Evolutionary conservation across 108 stramenopile genomes (phyloP).

Genomic region (Nitzschia sp.): DNA sequence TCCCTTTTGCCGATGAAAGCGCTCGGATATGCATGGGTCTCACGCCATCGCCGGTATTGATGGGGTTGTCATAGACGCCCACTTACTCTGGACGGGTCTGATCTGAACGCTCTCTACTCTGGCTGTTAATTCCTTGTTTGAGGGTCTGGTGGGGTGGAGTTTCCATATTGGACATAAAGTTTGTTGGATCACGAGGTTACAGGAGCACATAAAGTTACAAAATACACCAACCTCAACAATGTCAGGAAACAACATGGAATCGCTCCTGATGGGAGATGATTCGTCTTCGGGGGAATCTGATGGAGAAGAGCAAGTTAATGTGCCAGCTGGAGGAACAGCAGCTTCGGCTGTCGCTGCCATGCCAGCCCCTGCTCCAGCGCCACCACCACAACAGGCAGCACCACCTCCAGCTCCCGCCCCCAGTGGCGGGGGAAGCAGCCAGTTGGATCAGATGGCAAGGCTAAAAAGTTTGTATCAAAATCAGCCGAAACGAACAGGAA

Average conservation of each 20-base stretch:
- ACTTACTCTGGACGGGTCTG: too few relatives aligned
- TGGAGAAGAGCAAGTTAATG: slow-evolving; percentile 27
- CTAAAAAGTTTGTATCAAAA: slow-evolving; percentile 35
- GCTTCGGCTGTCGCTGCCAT: slow-evolving; percentile 18
- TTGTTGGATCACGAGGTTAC: too few relatives aligned
- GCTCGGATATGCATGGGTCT: too few relatives aligned
- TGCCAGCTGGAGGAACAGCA: slow-evolving; percentile 9
- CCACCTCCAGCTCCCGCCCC: slow-evolving; percentile 22
- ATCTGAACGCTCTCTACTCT: too few relatives aligned
- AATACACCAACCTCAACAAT: too few relatives aligned
- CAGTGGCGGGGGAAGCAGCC: neutral
- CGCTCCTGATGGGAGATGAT: slow-evolving; percentile 40
- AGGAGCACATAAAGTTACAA: too few relatives aligned
- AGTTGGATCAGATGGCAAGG: slow-evolving; percentile 19
- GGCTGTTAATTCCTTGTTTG: too few relatives aligned
- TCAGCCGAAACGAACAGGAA: slow-evolving; percentile 11
- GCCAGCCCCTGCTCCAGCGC: slow-evolving; percentile 15
- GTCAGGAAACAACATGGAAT: slow-evolving; percentile 47
- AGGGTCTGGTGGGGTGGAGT: too few relatives aligned
- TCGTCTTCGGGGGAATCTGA: slow-evolving; percentile 51
- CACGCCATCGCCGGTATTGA: too few relatives aligned
- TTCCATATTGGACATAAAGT: too few relatives aligned
- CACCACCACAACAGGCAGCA: slow-evolving; percentile 18
- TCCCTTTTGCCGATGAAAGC: too few relatives aligned
- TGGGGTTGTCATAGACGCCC: too few relatives aligned